These are phyloP conservation scores for Termitomyces sp. DNA, from an alignment of 768 basidiomycete genomes.

Conservation along the genomic window DNA sequence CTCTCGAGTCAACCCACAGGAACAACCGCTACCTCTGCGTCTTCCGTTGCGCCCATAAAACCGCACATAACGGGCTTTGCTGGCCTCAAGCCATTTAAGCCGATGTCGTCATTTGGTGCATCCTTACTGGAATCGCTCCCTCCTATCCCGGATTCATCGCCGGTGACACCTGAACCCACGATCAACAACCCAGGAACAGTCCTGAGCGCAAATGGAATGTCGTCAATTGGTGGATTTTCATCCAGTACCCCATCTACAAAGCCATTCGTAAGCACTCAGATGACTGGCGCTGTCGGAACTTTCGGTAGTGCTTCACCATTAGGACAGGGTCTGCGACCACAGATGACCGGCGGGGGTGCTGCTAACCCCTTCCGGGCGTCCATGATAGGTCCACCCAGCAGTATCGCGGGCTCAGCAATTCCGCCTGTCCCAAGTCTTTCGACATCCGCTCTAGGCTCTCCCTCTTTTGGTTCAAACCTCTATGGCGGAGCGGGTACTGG, in stretches of 20 bases:
- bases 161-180: conserved; percentile 39
- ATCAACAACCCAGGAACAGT: conserved; percentile 16
- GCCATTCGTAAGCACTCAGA: conserved; percentile 21
- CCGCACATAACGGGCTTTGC: conserved; percentile 47
- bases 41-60: conserved; percentile 26
- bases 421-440: conserved; percentile 15
- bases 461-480: conserved; percentile 11
- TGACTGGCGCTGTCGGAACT: conserved; percentile 30
- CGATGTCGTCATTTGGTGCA: conserved; percentile 74
- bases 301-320: conserved; percentile 31
- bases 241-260: conserved; percentile 15
- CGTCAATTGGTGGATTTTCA: conserved; percentile 5
- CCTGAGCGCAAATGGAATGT: conserved; percentile 7
- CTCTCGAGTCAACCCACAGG: conserved; percentile 50
- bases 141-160: conserved; percentile 56
- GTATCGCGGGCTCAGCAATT: conserved; percentile 7
- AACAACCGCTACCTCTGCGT: conserved; percentile 20
- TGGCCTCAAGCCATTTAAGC: conserved; percentile 78
- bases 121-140: conserved; percentile 70
- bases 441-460: conserved; percentile 7
- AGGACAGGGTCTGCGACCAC: conserved; percentile 54
- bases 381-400: conserved; percentile 29
- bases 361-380: conserved; percentile 67
- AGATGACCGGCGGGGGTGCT: conserved; percentile 55
- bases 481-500: conserved; percentile 14